Percentiles rank a stretch among this genome's conserved stretches.
These are phyloP conservation scores for Penicillium verhagenii DNA, from an alignment of 495 filamentous ascomycete species.

Conservation along the genomic window DNA sequence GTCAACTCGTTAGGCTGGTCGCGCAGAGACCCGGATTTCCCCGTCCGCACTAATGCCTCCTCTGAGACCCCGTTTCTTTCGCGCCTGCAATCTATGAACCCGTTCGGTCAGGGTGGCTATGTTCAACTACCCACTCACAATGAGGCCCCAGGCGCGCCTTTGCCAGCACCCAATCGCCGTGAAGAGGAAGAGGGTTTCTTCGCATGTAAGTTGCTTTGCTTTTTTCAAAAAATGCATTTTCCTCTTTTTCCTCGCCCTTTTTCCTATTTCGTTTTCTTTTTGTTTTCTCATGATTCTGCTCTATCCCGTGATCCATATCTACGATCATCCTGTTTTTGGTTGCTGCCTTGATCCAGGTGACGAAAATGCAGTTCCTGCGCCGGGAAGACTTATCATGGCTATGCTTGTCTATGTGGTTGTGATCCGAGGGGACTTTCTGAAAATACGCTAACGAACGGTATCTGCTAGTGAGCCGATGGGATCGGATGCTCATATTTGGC, in stretches of 20 bases:
- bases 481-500: conserved; percentile 86
- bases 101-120: conserved; percentile 85
- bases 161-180: conserved; percentile 79
- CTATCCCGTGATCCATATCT: conserved; percentile 20
- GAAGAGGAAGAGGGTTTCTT: conserved; percentile 97
- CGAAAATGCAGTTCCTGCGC: conserved; percentile 40
- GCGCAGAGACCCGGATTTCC: conserved; percentile 75
- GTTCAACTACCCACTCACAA: conserved; percentile 79
- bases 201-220: conserved; percentile 72
- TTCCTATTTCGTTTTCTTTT: neutral
- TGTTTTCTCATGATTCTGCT: neutral
- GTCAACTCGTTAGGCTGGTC: conserved; percentile 96
- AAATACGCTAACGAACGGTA: conserved; percentile 22
- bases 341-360: conserved; percentile 36
- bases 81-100: conserved; percentile 81
- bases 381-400: conserved; percentile 26
- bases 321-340: conserved; percentile 23
- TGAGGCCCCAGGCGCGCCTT: conserved; percentile 78
- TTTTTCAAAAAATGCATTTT: neutral
- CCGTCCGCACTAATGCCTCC: conserved; percentile 72
- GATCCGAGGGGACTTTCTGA: conserved; percentile 15
- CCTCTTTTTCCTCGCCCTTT: neutral
- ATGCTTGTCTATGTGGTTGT: conserved; percentile 23
- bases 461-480: conserved; percentile 96
- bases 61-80: conserved; percentile 72